Evolutionary conservation across 441 rosid species (phyloP).

Genomic region (Viola pubescens): DNA sequence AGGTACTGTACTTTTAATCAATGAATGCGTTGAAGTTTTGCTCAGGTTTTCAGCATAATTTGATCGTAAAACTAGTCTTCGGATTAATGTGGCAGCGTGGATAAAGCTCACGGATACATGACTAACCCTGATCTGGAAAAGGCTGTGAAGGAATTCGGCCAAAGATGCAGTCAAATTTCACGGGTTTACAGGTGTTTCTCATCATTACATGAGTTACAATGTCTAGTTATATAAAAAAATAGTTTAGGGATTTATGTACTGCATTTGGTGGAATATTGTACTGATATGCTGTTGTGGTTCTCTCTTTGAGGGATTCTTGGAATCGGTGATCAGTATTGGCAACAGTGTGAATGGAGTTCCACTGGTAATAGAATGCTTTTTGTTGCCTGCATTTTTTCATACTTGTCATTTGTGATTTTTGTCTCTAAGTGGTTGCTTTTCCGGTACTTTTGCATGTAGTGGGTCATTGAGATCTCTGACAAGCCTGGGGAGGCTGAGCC

Average conservation of each 20-base stretch:
- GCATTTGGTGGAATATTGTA: slow-evolving; percentile 22
- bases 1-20: neutral
- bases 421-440: neutral
- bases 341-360: slow-evolving; percentile 84
- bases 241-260: neutral
- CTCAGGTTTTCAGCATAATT: slow-evolving; percentile 15
- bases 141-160: slow-evolving; percentile 63
- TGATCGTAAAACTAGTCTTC: neutral
- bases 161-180: slow-evolving; percentile 70
- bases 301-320: slow-evolving; percentile 77
- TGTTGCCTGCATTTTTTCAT: neutral
- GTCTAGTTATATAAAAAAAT: neutral
- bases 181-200: slow-evolving; percentile 68
- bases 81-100: slow-evolving; percentile 29
- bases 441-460: slow-evolving; percentile 32
- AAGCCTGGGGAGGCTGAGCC: slow-evolving; percentile 76
- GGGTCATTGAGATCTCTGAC: slow-evolving; percentile 96
- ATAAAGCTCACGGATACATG: slow-evolving; percentile 62
- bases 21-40: neutral
- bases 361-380: slow-evolving; percentile 48
- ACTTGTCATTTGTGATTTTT: neutral
- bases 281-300: slow-evolving; percentile 51
- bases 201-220: neutral
- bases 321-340: slow-evolving; percentile 69
- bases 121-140: slow-evolving; percentile 67